Percentiles rank a stretch among this genome's conserved stretches.
Evolutionary conservation across 2,329 filamentous ascomycete species (phyloP).

Genomic region (Fusarium cyanostomum): DNA sequence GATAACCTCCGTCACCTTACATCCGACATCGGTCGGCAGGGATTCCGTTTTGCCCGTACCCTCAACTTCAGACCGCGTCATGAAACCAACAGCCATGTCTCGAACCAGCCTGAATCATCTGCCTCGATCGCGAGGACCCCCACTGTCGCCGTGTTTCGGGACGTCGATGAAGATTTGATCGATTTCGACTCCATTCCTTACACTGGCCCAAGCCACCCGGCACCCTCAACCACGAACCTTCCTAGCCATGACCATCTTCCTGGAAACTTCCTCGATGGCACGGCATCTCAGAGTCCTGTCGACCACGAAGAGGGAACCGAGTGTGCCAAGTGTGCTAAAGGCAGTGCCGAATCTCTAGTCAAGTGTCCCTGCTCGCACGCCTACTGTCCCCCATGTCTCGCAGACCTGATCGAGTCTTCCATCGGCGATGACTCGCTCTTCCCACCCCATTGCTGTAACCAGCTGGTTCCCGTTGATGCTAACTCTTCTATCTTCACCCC

Average conservation of each 20-base stretch:
- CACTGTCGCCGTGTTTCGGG: not conserved
- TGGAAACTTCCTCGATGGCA: not conserved
- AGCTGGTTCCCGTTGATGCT: not conserved
- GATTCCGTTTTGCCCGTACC: too few species aligned
- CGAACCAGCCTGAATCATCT: not conserved
- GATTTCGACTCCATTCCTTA: not conserved
- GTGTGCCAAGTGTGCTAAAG: conserved; percentile 1
- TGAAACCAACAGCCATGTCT: too few species aligned
- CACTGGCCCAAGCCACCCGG: too few species aligned
- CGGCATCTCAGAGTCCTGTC: too few species aligned
- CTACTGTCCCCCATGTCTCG: conserved; percentile 14
- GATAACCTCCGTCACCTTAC: too few species aligned
- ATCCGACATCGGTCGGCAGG: too few species aligned
- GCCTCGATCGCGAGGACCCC: not conserved
- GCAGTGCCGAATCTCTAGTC: not conserved
- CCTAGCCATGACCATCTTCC: not conserved
- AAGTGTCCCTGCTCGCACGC: conserved; percentile 4
- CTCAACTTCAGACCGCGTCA: too few species aligned
- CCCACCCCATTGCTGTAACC: conserved; percentile 10
- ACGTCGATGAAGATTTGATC: conserved; percentile 1
- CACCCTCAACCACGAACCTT: not conserved
- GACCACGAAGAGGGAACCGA: not conserved
- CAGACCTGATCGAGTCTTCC: not conserved
- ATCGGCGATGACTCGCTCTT: not conserved
- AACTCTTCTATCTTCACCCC: not conserved